These are phyloP conservation scores for Diaporthe sp. DNA, from an alignment of 2,329 filamentous ascomycete species.

Conservation along the genomic window DNA sequence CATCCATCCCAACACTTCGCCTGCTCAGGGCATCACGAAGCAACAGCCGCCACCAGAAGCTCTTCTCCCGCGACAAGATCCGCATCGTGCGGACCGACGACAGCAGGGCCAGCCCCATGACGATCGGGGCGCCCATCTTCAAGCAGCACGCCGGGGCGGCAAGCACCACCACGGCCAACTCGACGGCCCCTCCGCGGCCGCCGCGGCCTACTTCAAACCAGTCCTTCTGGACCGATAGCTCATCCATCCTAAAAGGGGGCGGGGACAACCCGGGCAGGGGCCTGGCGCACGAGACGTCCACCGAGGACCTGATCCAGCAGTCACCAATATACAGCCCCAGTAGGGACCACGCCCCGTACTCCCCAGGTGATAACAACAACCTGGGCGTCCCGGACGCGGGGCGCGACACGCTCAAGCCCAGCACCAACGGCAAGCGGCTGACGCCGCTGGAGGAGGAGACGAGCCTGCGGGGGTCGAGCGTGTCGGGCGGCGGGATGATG, in stretches of 20 bases:
- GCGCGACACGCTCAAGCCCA: constrained; percentile 26
- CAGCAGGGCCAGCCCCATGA: constrained; percentile 19
- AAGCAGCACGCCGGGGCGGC: neutral
- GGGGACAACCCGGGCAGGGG: neutral
- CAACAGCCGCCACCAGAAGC: neutral
- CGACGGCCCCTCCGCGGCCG: constrained; percentile 6
- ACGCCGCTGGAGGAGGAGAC: constrained; percentile 28
- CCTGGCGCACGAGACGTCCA: constrained; percentile 9
- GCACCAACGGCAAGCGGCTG: constrained; percentile 26
- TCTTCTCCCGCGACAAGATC: constrained; percentile 27
- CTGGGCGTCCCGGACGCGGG: neutral
- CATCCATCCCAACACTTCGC: constrained; percentile 30
- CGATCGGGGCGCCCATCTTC: constrained; percentile 13
- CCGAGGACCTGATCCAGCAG: constrained; percentile 25
- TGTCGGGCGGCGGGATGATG: constrained; percentile 1
- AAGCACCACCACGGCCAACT: neutral
- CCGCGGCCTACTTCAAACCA: constrained; percentile 16
- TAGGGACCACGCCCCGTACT: neutral
- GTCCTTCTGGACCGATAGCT: constrained; percentile 27
- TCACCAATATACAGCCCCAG: constrained; percentile 4
- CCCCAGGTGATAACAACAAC: neutral
- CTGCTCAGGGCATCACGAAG: neutral
- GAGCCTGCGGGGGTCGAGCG: constrained; percentile 18
- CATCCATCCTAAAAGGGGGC: constrained; percentile 2
- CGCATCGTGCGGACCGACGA: constrained; percentile 4